Percentiles rank a stretch among this genome's conserved stretches.
These are phyloP conservation scores for Dissoconium aciculare DNA, from an alignment of 2,329 filamentous ascomycete genomes.

Conservation along the genomic window DNA sequence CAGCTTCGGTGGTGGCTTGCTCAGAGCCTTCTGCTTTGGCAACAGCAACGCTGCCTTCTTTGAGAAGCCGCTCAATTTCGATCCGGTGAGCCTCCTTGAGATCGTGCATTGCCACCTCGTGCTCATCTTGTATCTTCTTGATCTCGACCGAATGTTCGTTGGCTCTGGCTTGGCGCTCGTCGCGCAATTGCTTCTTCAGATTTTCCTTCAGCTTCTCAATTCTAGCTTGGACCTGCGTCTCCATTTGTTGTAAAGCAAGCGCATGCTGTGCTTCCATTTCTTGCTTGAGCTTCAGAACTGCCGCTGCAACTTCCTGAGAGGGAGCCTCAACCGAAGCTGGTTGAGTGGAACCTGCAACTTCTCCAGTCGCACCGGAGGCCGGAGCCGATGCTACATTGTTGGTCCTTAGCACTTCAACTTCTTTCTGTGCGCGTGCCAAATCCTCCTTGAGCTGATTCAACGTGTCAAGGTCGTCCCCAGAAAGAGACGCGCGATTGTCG, in stretches of 20 bases:
- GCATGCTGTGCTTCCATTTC: conserved; percentile 26
- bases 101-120: conserved; percentile 30
- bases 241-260: conserved; percentile 30
- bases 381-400: conserved; percentile 16
- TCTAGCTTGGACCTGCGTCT: conserved; percentile 38
- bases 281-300: conserved; percentile 25
- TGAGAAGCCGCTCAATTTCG: conserved; percentile 24
- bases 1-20: conserved; percentile 21
- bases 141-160: conserved; percentile 35
- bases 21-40: conserved; percentile 19
- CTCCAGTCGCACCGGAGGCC: conserved; percentile 13
- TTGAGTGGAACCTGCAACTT: conserved; percentile 33
- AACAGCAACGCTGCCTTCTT: conserved; percentile 25
- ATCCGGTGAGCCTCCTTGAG: conserved; percentile 25
- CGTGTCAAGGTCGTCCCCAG: conserved; percentile 13
- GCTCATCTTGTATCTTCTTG: conserved; percentile 32
- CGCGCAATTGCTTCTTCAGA: conserved; percentile 52
- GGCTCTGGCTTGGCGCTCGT: conserved; percentile 26
- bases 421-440: conserved; percentile 30
- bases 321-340: too few relatives aligned
- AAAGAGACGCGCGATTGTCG: conserved; percentile 1
- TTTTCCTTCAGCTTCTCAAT: conserved; percentile 55
- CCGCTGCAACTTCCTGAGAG: conserved; percentile 32
- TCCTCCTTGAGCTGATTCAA: conserved; percentile 27
- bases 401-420: conserved; percentile 31